Base-by-base conservation (phyloP, 2,329 filamentous ascomycete species). In the Cercospora sp. region DNA sequence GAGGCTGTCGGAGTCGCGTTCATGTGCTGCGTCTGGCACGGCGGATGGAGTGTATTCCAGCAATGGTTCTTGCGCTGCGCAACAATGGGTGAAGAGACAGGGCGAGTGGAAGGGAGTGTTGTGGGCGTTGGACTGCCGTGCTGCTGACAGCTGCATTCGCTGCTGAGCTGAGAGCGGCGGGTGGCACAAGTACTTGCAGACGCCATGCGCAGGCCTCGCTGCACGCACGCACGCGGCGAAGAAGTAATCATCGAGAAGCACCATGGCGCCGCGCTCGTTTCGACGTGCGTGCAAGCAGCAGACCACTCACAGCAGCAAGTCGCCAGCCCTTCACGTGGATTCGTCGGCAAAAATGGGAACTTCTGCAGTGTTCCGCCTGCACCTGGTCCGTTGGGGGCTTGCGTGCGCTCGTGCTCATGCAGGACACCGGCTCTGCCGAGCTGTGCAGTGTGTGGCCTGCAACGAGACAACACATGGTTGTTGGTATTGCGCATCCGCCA, bases 161-260 rank as follows among this genome's bases (percentile, higher is more conserved):
- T 30, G 36, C 33, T 45, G 59, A 61, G 59, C 59, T 61, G 59
- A 61, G 59, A 40, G 59, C 26, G 33, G 40, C 31, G 40, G 36
- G 36, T 13, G 40, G 40, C 33, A 61, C 18, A n/a, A 61, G 20
- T 28, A 40, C 59, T 42, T 61, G 59, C 59, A 61, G 59, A 23
- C 59, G 59, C 59, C 59, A 60, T 60, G 20, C 26, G 58, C 58
- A 60, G 58, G 58, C 36, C 20, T 20, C 31, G 30, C 57, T 60
- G 57, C 57, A 51, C 33, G 57, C 53, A 57, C n/a, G 53, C 59
- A 61, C 36, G 59, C 59, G 59, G 59, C 59, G 59, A 40, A 61
- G 23, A 16, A 57, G 23, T 16, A 12, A 23, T 57, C 26, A 42
- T 42, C 36, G 33, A 48, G 28, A 42, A n/a, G 55, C 36, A 42